phyloP scores from a whole-genome alignment of 305 asterid species.

The Euphrasia arctica region DNA sequence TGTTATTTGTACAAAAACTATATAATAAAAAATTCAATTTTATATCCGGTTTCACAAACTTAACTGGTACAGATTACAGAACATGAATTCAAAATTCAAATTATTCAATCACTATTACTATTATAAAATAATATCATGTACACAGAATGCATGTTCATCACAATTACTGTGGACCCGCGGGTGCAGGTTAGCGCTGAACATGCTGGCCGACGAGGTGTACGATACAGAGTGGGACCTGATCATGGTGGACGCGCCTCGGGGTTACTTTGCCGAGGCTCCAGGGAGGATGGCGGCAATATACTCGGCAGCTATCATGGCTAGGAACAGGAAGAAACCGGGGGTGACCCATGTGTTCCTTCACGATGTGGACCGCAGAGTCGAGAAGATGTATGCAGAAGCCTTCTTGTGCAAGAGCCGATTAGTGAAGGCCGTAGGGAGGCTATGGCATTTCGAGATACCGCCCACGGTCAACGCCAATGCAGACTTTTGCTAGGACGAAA shows the following conservation, averaged over 20 bases:
- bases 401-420: slow-evolving; percentile 60
- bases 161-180: neutral
- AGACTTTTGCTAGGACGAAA: slow-evolving; percentile 48
- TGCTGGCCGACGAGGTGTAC: slow-evolving; percentile 61
- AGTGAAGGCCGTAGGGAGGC: slow-evolving; percentile 53
- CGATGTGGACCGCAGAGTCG: slow-evolving; percentile 73
- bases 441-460: slow-evolving; percentile 76
- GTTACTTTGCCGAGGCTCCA: slow-evolving; percentile 73
- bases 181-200: slow-evolving; percentile 55
- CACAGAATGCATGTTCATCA: no score
- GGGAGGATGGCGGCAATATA: slow-evolving; percentile 88
- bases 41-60: no score
- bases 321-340: slow-evolving; percentile 53
- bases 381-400: slow-evolving; percentile 58
- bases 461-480: slow-evolving; percentile 29
- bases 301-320: slow-evolving; percentile 82
- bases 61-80: no score
- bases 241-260: slow-evolving; percentile 89
- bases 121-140: no score
- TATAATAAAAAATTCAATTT: no score
- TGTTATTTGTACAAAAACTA: no score
- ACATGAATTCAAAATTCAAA: no score
- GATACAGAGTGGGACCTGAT: slow-evolving; percentile 78
- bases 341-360: slow-evolving; percentile 76
- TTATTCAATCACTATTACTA: no score